Percentiles rank a stretch among this genome's conserved stretches.
phyloP scores from a whole-genome alignment of 495 filamentous ascomycete species.

The Talaromyces wortmannii region DNA sequence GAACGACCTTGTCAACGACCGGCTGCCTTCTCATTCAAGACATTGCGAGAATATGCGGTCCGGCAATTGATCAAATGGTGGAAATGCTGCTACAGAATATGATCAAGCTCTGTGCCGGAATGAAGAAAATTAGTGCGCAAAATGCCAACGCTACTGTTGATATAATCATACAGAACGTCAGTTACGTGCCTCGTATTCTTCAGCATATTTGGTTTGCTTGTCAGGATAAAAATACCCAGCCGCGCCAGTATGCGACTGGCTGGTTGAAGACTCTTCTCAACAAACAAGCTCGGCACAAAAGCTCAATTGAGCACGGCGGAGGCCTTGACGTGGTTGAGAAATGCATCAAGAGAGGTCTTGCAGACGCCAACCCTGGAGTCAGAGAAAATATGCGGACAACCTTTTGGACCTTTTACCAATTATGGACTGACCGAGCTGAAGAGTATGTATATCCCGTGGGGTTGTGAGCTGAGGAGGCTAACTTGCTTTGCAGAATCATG shows the following conservation, averaged over 20 bases:
- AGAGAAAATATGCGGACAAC: slow-evolving; percentile 75
- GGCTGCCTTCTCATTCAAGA: slow-evolving; percentile 84
- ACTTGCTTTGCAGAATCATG: slow-evolving; percentile 53
- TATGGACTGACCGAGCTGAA: slow-evolving; percentile 76
- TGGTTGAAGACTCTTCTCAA: slow-evolving; percentile 81
- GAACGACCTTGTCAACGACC: slow-evolving; percentile 83
- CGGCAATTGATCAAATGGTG: slow-evolving; percentile 79
- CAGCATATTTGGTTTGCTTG: slow-evolving; percentile 74
- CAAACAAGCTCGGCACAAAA: slow-evolving; percentile 73
- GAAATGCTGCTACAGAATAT: slow-evolving; percentile 85
- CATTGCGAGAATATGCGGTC: slow-evolving; percentile 65
- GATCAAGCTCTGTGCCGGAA: slow-evolving; percentile 77
- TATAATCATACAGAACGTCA: slow-evolving; percentile 65
- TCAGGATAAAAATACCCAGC: slow-evolving; percentile 87
- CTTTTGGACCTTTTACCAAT: slow-evolving; percentile 71
- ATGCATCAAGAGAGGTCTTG: slow-evolving; percentile 76
- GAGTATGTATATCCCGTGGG: slow-evolving; percentile 36
- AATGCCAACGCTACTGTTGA: slow-evolving; percentile 72
- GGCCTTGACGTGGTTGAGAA: slow-evolving; percentile 79
- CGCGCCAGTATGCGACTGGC: slow-evolving; percentile 66
- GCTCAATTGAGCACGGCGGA: slow-evolving; percentile 73
- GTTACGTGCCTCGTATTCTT: slow-evolving; percentile 71
- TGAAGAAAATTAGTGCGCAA: slow-evolving; percentile 84
- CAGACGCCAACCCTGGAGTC: slow-evolving; percentile 81
- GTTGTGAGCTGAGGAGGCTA: slow-evolving; percentile 13